These are phyloP conservation scores for Diplosphaera chodatii DNA, from an alignment of 139 green algal species.

Conservation along the genomic window DNA sequence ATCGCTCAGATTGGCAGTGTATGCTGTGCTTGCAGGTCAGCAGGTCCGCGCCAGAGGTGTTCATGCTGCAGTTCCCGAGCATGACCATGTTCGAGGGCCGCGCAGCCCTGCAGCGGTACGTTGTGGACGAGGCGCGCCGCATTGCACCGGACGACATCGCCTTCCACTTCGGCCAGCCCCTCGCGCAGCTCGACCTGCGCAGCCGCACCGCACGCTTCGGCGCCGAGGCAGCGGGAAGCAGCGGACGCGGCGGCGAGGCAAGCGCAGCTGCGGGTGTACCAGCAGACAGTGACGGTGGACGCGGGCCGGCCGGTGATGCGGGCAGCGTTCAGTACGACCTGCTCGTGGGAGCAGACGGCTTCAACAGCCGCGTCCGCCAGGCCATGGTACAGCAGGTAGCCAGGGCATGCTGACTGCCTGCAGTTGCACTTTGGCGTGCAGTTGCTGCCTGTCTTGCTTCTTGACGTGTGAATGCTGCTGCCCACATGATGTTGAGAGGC, in stretches of 20 bases:
- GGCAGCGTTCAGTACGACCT: constrained; percentile 33
- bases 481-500: too few species aligned
- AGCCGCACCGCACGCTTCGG: background rate
- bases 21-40: constrained; percentile 17
- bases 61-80: constrained; percentile 17
- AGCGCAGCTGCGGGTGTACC: too few species aligned
- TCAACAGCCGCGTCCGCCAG: constrained; percentile 23
- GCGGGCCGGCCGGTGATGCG: too few species aligned
- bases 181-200: constrained; percentile 11
- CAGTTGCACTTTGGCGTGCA: background rate
- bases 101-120: constrained; percentile 30
- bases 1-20: background rate
- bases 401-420: too few species aligned
- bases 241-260: too few species aligned
- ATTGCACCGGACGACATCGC: constrained; percentile 22
- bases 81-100: constrained; percentile 6
- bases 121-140: constrained; percentile 36
- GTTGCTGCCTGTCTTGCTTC: too few species aligned
- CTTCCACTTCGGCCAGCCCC: constrained; percentile 36
- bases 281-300: too few species aligned
- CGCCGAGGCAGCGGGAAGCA: constrained; percentile 3
- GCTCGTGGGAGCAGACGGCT: constrained; percentile 46
- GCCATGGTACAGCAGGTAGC: constrained; percentile 7
- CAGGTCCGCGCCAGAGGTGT: constrained; percentile 39
- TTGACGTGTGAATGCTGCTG: too few species aligned